phyloP scores from a whole-genome alignment of 2,329 filamentous ascomycete genomes.

The Zopfia rhizophila region DNA sequence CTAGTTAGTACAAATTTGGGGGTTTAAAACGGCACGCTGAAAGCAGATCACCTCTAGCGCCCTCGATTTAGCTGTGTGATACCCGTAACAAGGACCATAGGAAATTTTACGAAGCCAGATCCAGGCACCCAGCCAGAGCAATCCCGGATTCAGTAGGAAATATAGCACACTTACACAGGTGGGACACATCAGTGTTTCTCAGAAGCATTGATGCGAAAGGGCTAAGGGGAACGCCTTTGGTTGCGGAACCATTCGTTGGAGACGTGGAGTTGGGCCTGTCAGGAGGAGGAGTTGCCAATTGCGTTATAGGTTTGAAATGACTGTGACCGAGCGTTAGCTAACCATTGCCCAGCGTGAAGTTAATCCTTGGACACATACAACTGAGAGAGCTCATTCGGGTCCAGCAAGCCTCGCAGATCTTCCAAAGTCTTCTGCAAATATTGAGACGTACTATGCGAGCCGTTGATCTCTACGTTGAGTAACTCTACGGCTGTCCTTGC shows the following conservation, averaged over 20 bases:
- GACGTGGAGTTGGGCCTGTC: slow-evolving; percentile 32
- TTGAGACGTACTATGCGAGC: slow-evolving; percentile 67
- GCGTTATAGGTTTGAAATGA: slow-evolving; percentile 43
- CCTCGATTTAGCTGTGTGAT: too few relatives aligned
- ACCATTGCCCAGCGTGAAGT: background rate
- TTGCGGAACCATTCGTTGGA: slow-evolving; percentile 32
- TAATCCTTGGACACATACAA: slow-evolving; percentile 62
- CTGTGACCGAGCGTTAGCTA: slow-evolving; percentile 33
- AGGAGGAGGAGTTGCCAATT: slow-evolving; percentile 44
- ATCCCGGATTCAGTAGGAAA: too few relatives aligned
- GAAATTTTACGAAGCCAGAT: too few relatives aligned
- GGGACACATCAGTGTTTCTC: slow-evolving; percentile 51
- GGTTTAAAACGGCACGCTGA: too few relatives aligned
- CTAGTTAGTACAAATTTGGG: too few relatives aligned
- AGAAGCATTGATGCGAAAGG: slow-evolving; percentile 66
- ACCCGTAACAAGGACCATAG: too few relatives aligned
- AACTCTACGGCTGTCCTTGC: slow-evolving; percentile 68
- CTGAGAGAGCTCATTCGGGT: slow-evolving; percentile 74
- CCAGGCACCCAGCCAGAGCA: too few relatives aligned
- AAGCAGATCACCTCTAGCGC: too few relatives aligned
- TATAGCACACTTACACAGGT: slow-evolving; percentile 37
- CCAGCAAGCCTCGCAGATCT: slow-evolving; percentile 79
- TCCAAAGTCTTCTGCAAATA: slow-evolving; percentile 76
- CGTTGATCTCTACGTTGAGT: slow-evolving; percentile 76
- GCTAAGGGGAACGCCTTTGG: slow-evolving; percentile 51